Evolutionary conservation across 2,329 filamentous ascomycete genomes (phyloP).

Genomic region (Hypocreales sp.): DNA sequence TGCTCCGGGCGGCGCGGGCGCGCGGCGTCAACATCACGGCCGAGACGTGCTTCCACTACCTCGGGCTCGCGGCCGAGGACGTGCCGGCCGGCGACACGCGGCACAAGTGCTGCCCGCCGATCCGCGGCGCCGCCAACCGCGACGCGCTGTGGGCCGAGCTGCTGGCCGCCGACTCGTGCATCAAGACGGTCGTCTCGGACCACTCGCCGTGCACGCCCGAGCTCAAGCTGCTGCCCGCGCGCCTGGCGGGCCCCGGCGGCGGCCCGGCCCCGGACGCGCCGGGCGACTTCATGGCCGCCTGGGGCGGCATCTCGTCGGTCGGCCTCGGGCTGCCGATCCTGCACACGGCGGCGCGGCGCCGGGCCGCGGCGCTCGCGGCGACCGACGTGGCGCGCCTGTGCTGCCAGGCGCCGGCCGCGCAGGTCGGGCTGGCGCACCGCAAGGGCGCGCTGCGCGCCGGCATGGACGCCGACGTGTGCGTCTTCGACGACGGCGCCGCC

Average conservation of each 20-base stretch:
- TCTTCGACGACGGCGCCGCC: conserved; percentile 72
- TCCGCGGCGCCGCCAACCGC: conserved; percentile 67
- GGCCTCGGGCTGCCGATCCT: conserved; percentile 86
- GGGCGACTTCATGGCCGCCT: conserved; percentile 90
- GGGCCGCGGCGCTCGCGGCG: conserved; percentile 31
- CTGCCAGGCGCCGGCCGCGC: conserved; percentile 69
- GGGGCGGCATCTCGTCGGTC: conserved; percentile 92
- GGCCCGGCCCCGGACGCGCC: conserved; percentile 2
- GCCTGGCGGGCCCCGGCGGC: conserved; percentile 25
- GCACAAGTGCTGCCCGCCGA: conserved; percentile 92
- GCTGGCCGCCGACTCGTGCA: conserved; percentile 53
- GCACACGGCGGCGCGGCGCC: conserved; percentile 57
- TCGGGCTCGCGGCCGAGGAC: conserved; percentile 68
- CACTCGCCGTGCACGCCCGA: conserved; percentile 94
- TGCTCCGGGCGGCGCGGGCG: conserved; percentile 58
- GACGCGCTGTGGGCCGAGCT: conserved; percentile 81
- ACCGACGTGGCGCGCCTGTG: conserved; percentile 77
- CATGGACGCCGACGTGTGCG: conserved; percentile 75
- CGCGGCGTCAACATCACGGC: conserved; percentile 75
- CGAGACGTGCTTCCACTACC: conserved; percentile 92
- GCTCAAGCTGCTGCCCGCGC: conserved; percentile 69
- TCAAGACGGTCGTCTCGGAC: conserved; percentile 84
- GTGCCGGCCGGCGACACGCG: conserved; percentile 75
- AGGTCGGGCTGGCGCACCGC: conserved; percentile 67
- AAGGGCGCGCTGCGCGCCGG: conserved; percentile 69